These are phyloP conservation scores for Podochytrium sp. DNA, from an alignment of 192 early-diverging fungal genomes.

Conservation along the genomic window DNA sequence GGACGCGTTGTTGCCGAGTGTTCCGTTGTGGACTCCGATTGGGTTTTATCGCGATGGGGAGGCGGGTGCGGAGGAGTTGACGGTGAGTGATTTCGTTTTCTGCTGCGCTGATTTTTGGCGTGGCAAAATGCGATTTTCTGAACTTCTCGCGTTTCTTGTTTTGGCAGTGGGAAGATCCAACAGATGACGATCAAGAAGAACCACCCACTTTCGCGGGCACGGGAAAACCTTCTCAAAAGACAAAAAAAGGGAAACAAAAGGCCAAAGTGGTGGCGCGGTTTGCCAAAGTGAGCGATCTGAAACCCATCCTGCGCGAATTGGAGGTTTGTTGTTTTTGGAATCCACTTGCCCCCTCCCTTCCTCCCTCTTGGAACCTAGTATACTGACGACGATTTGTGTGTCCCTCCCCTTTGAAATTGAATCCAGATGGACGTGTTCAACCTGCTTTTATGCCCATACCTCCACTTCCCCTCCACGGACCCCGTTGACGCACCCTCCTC, in stretches of 20 bases:
- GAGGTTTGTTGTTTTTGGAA: conserved; percentile 8
- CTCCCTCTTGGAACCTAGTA: too few species aligned
- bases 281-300: conserved; percentile 2
- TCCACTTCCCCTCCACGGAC: conserved; percentile 2
- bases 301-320: conserved; percentile 14
- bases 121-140: background rate
- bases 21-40: conserved; percentile 17
- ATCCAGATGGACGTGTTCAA: conserved; percentile 25
- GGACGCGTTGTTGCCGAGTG: background rate
- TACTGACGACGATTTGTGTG: background rate
- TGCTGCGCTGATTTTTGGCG: background rate
- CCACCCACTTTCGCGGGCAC: background rate
- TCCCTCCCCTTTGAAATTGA: background rate
- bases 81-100: background rate
- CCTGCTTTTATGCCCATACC: background rate
- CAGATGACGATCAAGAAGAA: conserved; percentile 13
- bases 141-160: background rate
- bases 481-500: background rate
- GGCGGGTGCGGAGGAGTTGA: background rate
- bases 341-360: too few species aligned
- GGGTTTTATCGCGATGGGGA: conserved; percentile 27
- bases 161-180: background rate
- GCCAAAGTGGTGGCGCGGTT: conserved; percentile 13
- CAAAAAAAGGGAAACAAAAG: conserved; percentile 26
- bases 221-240: conserved; percentile 16